Conservation (phyloP, 768 basidiomycete species). For the Hypsizygus marmoreus region DNA sequence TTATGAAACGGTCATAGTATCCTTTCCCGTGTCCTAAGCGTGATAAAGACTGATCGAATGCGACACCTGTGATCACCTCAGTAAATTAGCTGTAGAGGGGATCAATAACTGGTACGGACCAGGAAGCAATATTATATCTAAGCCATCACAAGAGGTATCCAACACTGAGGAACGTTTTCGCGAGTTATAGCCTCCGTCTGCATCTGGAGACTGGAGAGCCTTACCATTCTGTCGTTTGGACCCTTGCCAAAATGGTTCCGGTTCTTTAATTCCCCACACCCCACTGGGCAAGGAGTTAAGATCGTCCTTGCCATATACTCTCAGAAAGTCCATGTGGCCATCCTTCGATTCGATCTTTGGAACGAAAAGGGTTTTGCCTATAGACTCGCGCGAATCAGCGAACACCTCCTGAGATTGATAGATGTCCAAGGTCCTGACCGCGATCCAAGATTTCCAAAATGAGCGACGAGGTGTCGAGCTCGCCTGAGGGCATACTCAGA, state of each 20-base stretch:
- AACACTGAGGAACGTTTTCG: slow-evolving; percentile 28
- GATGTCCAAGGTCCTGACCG: slow-evolving; percentile 50
- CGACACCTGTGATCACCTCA: slow-evolving; percentile 53
- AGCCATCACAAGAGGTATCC: slow-evolving; percentile 35
- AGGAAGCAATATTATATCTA: slow-evolving; percentile 71
- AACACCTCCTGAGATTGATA: background rate
- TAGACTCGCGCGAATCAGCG: background rate
- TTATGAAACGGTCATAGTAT: slow-evolving; percentile 77
- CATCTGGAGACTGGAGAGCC: slow-evolving; percentile 12
- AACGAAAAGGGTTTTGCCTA: slow-evolving; percentile 70
- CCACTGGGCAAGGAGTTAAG: slow-evolving; percentile 57
- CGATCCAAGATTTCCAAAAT: slow-evolving; percentile 52
- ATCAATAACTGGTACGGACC: slow-evolving; percentile 38
- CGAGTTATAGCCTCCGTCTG: background rate
- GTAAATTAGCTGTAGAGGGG: background rate
- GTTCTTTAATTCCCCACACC: slow-evolving; percentile 79
- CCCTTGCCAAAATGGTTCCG: slow-evolving; percentile 45
- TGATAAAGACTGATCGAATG: slow-evolving; percentile 67
- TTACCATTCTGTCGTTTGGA: slow-evolving; percentile 53
- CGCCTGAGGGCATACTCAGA: slow-evolving; percentile 76
- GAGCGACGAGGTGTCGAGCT: slow-evolving; percentile 60
- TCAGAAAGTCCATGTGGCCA: slow-evolving; percentile 66
- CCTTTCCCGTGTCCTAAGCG: slow-evolving; percentile 84
- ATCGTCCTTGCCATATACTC: slow-evolving; percentile 60
- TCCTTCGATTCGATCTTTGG: slow-evolving; percentile 57